Base-by-base conservation (phyloP, 345 rosid genomes). In the Hevea brasiliensis region DNA sequence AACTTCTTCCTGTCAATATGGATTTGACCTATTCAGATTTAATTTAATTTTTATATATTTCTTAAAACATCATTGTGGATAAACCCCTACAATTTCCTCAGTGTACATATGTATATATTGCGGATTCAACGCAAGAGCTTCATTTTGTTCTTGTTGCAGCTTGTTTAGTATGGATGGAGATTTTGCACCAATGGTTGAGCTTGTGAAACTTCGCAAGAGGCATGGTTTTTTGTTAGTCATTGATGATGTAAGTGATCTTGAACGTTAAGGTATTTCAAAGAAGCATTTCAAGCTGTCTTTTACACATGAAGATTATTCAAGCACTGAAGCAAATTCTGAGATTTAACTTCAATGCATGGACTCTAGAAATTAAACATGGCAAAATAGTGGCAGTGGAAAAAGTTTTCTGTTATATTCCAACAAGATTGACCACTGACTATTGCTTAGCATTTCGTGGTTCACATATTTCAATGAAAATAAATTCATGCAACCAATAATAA, bases 81-180 rank as follows among this genome's bases (percentile, higher is more conserved):
- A 18, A 14, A 54, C 40, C 10, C 27, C 62, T 24, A 53, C 8
- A 62, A 10, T 21, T 45, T 48, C 3, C 7, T 53, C 7, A 11
- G 6, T 57, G 2, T 20, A 26, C 24, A 7, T 14, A 0, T 51
- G 61, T 15, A 37, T 51, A 51, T 35, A 17, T 6, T 6, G 45
- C 29, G 29, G 24, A 37, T 45, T 53, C 8, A 68, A 12, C 59
- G 35, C 54, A 11, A 61, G 29, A 14, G 27, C 53, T 74, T 62
- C 45, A 61, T 63, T 77, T 10, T 65, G 47, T 53, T 75, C 64
- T 45, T 27, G 8, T 26, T 55, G 41, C 84, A 92, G 98, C 80
- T 88, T 94, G 86, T 94, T 94, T 82, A 94, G 98, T 73, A 94
- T 94, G 98, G 98, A 94, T 72, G 98, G 98, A 72, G 98, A 94